phyloP scores from a whole-genome alignment of 345 rosid species.

The Aethionema arabicum region DNA sequence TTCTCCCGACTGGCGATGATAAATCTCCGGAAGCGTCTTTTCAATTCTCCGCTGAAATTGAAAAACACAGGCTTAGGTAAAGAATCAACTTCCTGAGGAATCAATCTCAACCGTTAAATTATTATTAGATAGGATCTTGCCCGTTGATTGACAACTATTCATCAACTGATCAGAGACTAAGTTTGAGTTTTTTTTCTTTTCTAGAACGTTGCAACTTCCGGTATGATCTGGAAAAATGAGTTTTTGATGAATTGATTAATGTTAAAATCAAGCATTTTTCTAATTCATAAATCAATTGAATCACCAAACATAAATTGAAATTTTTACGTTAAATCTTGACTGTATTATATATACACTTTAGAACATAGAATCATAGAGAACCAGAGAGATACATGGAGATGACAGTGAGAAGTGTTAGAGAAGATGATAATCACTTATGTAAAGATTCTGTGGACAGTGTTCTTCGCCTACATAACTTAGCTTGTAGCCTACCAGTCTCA shows the following conservation, averaged over 20 bases:
- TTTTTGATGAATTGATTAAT: too few relatives aligned
- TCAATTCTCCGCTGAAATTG: slow-evolving; percentile 6
- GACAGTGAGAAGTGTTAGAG: not conserved
- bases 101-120: slow-evolving; percentile 22
- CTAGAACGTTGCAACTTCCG: not conserved
- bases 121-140: not conserved
- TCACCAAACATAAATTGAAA: not conserved
- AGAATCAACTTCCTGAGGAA: slow-evolving; percentile 12
- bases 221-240: too few relatives aligned
- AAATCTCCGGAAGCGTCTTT: slow-evolving; percentile 17
- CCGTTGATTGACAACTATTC: slow-evolving; percentile 19
- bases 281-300: slow-evolving; percentile 10
- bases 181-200: not conserved
- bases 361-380: too few relatives aligned
- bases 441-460: slow-evolving; percentile 42
- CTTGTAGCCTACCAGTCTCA: slow-evolving; percentile 42
- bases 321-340: not conserved
- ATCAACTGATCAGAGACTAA: slow-evolving; percentile 8
- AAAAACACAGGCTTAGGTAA: slow-evolving; percentile 25
- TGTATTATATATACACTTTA: slow-evolving; percentile 12
- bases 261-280: too few relatives aligned
- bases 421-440: not conserved
- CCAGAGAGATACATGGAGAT: too few relatives aligned
- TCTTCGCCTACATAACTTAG: slow-evolving; percentile 45
- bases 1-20: slow-evolving; percentile 12